Evolutionary conservation across 495 filamentous ascomycete species (phyloP).

Genomic region (Neurospora intermedia): DNA sequence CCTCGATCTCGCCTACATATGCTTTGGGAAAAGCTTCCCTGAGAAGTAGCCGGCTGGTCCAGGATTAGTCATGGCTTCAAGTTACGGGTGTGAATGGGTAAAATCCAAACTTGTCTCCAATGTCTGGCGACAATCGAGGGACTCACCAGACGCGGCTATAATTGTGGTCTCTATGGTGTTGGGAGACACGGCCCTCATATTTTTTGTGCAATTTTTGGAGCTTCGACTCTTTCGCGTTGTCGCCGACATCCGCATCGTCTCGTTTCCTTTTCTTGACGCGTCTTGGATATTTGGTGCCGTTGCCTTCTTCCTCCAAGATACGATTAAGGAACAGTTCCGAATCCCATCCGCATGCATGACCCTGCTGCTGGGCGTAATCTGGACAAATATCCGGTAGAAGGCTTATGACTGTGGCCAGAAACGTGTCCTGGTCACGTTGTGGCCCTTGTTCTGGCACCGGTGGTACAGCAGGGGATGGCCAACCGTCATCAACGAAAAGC

Average conservation of each 20-base stretch:
- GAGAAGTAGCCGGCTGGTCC: slow-evolving; percentile 14
- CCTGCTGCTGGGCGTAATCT: slow-evolving; percentile 15
- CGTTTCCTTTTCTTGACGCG: slow-evolving; percentile 28
- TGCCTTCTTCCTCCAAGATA: slow-evolving; percentile 27
- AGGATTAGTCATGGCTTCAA: not conserved
- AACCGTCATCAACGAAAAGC: not conserved
- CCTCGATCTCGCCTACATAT: slow-evolving; percentile 12
- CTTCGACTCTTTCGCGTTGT: slow-evolving; percentile 5
- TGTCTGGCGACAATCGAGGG: not conserved
- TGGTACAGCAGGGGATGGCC: not conserved
- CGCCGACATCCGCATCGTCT: slow-evolving; percentile 4
- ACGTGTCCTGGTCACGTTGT: not conserved
- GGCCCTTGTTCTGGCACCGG: not conserved
- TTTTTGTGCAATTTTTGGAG: not conserved
- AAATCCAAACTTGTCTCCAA: not conserved
- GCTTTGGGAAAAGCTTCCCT: slow-evolving; percentile 14
- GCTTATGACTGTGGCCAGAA: not conserved
- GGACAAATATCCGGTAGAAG: slow-evolving; percentile 32
- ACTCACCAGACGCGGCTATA: not conserved
- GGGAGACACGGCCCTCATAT: not conserved
- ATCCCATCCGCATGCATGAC: slow-evolving; percentile 6
- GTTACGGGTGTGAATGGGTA: not conserved
- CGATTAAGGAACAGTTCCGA: slow-evolving; percentile 10
- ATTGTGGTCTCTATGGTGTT: not conserved
- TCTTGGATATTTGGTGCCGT: slow-evolving; percentile 23